These are phyloP conservation scores for Symbiodinium pilosum DNA, from an alignment of 73 alveolate genomes.

Conservation along the genomic window DNA sequence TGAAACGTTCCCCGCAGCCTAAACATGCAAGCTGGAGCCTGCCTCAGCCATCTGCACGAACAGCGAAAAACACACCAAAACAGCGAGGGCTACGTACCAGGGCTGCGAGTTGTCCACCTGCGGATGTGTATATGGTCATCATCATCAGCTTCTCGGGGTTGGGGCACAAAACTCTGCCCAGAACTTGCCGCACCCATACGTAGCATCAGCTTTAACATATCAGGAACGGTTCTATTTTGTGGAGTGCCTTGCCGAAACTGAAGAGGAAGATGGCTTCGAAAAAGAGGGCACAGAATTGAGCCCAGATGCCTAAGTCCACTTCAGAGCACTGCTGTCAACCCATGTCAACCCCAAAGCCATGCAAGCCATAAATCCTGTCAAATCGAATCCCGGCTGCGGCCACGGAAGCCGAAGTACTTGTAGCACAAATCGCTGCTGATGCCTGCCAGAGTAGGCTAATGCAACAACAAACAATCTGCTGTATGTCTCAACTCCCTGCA, in stretches of 20 bases:
- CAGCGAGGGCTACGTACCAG: slow-evolving; percentile 4
- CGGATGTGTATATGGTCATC: no score
- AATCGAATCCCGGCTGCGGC: background rate
- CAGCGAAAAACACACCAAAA: background rate
- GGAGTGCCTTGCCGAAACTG: background rate
- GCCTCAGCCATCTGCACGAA: slow-evolving; percentile 15
- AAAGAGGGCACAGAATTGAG: background rate
- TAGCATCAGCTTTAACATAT: no score
- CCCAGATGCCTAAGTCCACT: background rate
- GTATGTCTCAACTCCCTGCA: no score
- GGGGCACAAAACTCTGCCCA: no score
- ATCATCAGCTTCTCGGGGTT: background rate
- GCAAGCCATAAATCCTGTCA: background rate
- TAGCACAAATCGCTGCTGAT: background rate
- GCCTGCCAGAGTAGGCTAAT: no score
- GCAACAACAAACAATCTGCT: background rate
- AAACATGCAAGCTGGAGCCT: background rate
- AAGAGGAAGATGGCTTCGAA: slow-evolving; percentile 10
- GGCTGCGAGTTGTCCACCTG: background rate
- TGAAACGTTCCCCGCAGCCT: no score
- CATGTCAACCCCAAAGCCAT: background rate
- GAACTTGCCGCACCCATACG: no score
- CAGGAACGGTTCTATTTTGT: background rate
- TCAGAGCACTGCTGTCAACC: background rate
- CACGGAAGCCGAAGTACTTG: slow-evolving; percentile 16